Percentiles rank a stretch among this genome's conserved stretches.
Conservation (phyloP, 208 protist species). For the Trypanosoma boissoni region DNA sequence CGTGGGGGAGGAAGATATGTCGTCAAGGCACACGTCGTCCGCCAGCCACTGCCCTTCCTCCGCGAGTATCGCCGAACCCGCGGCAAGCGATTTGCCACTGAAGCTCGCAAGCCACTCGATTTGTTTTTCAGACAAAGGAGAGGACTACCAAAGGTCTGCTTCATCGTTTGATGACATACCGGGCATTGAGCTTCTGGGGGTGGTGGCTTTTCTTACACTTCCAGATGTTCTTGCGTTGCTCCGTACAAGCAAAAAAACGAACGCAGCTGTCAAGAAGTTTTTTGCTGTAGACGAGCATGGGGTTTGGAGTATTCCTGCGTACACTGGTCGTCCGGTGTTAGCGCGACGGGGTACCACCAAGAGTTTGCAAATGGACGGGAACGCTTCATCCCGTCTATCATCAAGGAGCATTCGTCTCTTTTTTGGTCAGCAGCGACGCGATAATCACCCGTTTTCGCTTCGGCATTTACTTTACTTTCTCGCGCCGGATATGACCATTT, state of each 20-base stretch:
- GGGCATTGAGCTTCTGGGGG: conserved; percentile 3
- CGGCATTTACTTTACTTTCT: conserved; percentile 21
- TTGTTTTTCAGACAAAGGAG: too few relatives aligned
- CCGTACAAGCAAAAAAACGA: conserved; percentile 3
- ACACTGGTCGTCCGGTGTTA: conserved; percentile 4
- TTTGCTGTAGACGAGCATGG: conserved; percentile 23
- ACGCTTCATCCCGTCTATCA: not conserved
- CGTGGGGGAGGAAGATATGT: not conserved
- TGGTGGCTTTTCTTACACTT: conserved; percentile 10
- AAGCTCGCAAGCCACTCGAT: too few relatives aligned
- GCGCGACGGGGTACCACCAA: not conserved
- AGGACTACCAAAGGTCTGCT: too few relatives aligned
- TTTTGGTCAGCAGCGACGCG: conserved; percentile 27
- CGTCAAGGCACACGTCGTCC: not conserved
- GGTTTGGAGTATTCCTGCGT: conserved; percentile 20
- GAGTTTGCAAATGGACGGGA: not conserved
- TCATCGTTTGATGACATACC: not conserved
- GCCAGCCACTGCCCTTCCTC: too few relatives aligned
- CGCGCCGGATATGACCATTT: conserved; percentile 15
- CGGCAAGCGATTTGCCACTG: too few relatives aligned
- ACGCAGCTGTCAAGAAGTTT: not conserved
- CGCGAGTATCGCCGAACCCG: too few relatives aligned
- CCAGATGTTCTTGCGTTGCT: conserved; percentile 15
- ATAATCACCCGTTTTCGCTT: conserved; percentile 19
- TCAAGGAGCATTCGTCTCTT: conserved; percentile 15